Base-by-base conservation (phyloP, 306 rosid genomes). In the Vigna angularis region DNA sequence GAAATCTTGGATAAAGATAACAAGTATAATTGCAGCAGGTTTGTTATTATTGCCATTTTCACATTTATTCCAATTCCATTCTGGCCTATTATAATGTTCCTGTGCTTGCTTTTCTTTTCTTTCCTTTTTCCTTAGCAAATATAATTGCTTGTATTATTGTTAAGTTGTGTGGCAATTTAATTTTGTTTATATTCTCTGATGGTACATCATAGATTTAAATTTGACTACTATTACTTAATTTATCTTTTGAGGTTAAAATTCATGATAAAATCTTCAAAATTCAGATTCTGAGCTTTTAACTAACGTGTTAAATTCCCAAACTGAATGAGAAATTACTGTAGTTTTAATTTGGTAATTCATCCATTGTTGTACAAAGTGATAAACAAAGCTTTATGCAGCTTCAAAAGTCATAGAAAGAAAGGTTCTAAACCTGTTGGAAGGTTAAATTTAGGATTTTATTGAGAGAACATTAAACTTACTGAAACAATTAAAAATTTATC, bases 21-120 rank as follows among this genome's bases (percentile, higher is more conserved):
- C 62, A 90, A 87, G 86, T 91, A 89, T 84, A 76, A 87, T 56
- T 91, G 97, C 68, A 74, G 84, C 90, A 89, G 97, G 97, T 91
- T 57, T 57, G 86, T 74, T 72, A 17, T 16, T 78, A 59, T 86
- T 48, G 32, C 52, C 67, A 3, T 32, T 65, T 52, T 51, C 62
- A 16, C 5, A 4, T 53, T 16, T 75, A 38, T 40, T 26, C 18
- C 32, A 44, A 38, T 40, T 26, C 15, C n/a, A 52, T 73, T 70
- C 59, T 69, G 69, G 15, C 38, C 47, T 69, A 74, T 53, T 76
- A 30, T 57, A 12, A 34, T 45, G 16, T 40, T 69, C 42, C 34
- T 24, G 2, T 51, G 63, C 51, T 74, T 53, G 50, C 30, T 66
- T 74, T 67, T n/a, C 26, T 47, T 51, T 42, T n/a, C 42, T 56